These are phyloP conservation scores for Coniochaeta pulveracea DNA, from an alignment of 2,329 filamentous ascomycete genomes.

Conservation along the genomic window DNA sequence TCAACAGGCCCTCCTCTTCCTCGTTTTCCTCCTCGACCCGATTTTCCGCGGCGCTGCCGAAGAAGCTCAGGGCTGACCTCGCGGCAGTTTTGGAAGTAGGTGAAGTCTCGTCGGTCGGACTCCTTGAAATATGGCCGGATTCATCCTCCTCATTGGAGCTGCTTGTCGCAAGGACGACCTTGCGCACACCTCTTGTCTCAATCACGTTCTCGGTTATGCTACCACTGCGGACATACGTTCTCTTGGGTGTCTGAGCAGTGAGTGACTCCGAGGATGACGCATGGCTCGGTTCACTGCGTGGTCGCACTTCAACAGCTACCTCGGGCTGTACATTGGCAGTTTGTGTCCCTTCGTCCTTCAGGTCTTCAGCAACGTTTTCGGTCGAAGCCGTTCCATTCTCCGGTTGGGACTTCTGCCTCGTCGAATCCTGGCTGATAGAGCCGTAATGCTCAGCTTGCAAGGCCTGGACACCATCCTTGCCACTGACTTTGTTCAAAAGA, in stretches of 20 bases:
- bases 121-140: neutral
- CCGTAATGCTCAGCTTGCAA: slow-evolving; percentile 41
- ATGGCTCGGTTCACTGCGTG: slow-evolving; percentile 10
- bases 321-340: no score
- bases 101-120: neutral
- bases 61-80: neutral
- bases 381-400: slow-evolving; percentile 9
- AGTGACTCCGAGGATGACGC: neutral
- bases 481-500: slow-evolving; percentile 38
- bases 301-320: slow-evolving; percentile 11
- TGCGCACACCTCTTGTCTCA: slow-evolving; percentile 61
- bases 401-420: slow-evolving; percentile 11
- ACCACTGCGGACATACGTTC: slow-evolving; percentile 50
- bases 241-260: slow-evolving; percentile 9
- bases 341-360: no score
- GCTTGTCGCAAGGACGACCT: slow-evolving; percentile 50
- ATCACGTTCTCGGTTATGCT: slow-evolving; percentile 73
- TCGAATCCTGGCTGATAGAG: slow-evolving; percentile 20
- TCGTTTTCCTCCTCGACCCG: slow-evolving; percentile 9
- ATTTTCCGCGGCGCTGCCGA: neutral
- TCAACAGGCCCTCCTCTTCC: slow-evolving; percentile 9
- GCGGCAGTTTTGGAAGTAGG: neutral
- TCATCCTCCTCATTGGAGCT: slow-evolving; percentile 23
- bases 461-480: slow-evolving; percentile 55
- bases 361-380: no score